Conservation (phyloP, 2,329 filamentous ascomycete species). For the Talaromyces sp. region DNA sequence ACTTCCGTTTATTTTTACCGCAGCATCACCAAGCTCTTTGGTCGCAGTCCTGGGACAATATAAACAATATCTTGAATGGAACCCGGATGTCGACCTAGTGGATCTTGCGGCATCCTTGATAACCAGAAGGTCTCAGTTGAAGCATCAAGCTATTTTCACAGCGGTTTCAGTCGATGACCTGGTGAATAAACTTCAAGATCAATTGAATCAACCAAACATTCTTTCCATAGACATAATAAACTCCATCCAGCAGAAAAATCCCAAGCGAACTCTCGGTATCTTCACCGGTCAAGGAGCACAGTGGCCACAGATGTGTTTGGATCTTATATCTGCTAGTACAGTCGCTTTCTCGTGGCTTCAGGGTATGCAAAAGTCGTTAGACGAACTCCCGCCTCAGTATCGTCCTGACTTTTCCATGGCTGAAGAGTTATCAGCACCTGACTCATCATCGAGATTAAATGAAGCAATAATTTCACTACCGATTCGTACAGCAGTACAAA, state of each 20-base stretch:
- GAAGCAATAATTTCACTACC: slow-evolving; percentile 13
- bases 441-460: slow-evolving; percentile 11
- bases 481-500: slow-evolving; percentile 16
- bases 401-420: slow-evolving; percentile 16
- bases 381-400: not conserved
- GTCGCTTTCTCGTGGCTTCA: slow-evolving; percentile 9
- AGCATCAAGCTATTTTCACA: not conserved
- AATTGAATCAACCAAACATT: not conserved
- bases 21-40: not conserved
- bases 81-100: slow-evolving; percentile 45
- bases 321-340: slow-evolving; percentile 14
- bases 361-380: not conserved
- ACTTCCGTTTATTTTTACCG: slow-evolving; percentile 6
- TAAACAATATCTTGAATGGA: slow-evolving; percentile 45
- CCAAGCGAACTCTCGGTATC: slow-evolving; percentile 14
- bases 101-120: slow-evolving; percentile 53
- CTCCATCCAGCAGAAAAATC: not conserved
- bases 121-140: not conserved
- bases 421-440: slow-evolving; percentile 13
- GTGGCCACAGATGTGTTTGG: slow-evolving; percentile 23
- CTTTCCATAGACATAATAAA: not conserved
- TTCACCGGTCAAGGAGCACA: slow-evolving; percentile 31
- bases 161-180: not conserved
- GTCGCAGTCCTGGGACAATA: not conserved
- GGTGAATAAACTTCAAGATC: slow-evolving; percentile 8